These are phyloP conservation scores for Fusarium longipes DNA, from an alignment of 2,329 filamentous ascomycete genomes.

Conservation along the genomic window DNA sequence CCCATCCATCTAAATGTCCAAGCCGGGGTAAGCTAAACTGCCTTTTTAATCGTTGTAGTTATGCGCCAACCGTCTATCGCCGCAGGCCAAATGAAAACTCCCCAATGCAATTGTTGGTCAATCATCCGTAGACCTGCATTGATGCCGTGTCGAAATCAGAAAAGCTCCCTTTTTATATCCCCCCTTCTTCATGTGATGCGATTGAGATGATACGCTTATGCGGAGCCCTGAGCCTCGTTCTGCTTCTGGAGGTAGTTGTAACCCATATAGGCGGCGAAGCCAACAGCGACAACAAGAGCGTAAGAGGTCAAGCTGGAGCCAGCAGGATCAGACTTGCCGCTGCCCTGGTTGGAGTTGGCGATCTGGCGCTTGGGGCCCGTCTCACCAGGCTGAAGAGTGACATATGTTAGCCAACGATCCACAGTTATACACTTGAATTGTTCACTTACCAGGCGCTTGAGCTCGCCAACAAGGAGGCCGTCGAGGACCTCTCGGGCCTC, in stretches of 20 bases:
- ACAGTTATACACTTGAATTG: neutral
- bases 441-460: conserved; percentile 81
- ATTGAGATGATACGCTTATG: conserved; percentile 44
- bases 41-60: conserved; percentile 8
- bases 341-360: conserved; percentile 61
- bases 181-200: conserved; percentile 22
- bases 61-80: conserved; percentile 42
- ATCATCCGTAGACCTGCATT: conserved; percentile 29
- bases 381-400: conserved; percentile 73
- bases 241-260: conserved; percentile 84
- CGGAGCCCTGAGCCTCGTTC: conserved; percentile 50
- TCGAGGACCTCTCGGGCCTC: conserved; percentile 95
- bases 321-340: conserved; percentile 58
- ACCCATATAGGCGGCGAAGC: conserved; percentile 78
- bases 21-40: conserved; percentile 25
- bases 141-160: conserved; percentile 29
- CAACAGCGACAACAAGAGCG: conserved; percentile 81
- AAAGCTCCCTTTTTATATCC: conserved; percentile 12
- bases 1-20: conserved; percentile 33
- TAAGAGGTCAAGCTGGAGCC: conserved; percentile 84
- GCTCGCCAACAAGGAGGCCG: conserved; percentile 75
- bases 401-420: conserved; percentile 40
- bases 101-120: conserved; percentile 40
- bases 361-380: conserved; percentile 70
- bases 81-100: conserved; percentile 38